Evolutionary conservation across 441 rosid species (phyloP), one percentile per base, ranked within the genome.

Genomic region (Adansonia rubrostipa): DNA sequence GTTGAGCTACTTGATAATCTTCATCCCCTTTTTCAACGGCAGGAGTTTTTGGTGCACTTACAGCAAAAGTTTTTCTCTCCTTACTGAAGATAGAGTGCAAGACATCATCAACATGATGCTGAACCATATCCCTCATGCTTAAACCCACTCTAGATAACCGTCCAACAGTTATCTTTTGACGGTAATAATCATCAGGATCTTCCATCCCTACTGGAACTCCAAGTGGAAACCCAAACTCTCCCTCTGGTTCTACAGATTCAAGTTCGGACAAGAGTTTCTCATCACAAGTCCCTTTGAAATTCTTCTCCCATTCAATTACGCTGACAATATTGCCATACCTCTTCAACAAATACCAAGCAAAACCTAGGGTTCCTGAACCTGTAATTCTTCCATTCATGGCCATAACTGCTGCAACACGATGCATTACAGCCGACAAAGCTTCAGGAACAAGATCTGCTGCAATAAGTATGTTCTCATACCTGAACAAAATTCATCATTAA

Each of bases 281-380:
- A 83, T 97, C 99, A 36, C 89, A 88, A 28, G 87, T 85, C 80
- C 85, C 81, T 86, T 87, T 93, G 82, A 89, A 88, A 86, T 78
- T 89, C 88, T 87, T 93, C 89, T 91, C 90, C 99, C 99, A 95
- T 80, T 95, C 97, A 70, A 87, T 74, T n/a, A 97, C 94, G 83
- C 98, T 93, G 71, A 89, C 90, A 86, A 91, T 84, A 57, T 71
- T 85, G 69, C 93, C 88, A 81, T 91, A 97, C 87, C 89, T 93
- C 86, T 87, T 94, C 84, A 95, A 72, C 64, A 97, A 87, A 88
- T 88, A 84, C 71, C 97, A 93, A 67, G 95, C 89, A 89, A 92
- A 97, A 82, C 84, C 87, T 61, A 93, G 88, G 80, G 91, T 85
- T 48, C 92, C 87, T 60, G 95, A 90, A 82, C 89, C 88, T 62